These are phyloP conservation scores for Candida insectorum DNA, from an alignment of 805 yeast genomes.

Conservation along the genomic window DNA sequence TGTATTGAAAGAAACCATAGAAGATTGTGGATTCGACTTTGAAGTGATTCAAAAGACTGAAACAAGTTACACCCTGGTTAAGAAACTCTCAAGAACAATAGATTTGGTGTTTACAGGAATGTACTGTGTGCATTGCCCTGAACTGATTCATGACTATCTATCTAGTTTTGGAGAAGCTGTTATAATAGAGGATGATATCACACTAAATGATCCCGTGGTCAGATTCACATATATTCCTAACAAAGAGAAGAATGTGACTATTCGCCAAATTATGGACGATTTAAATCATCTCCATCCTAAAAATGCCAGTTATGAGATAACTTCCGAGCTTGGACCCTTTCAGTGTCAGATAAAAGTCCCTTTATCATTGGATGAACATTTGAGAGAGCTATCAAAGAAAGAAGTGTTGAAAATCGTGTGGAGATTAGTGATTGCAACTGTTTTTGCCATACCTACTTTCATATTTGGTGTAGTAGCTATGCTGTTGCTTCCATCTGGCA, in stretches of 20 bases:
- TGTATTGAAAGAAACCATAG: constrained; percentile 48
- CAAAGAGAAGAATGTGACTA: constrained; percentile 41
- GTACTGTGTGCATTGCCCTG: constrained; percentile 72
- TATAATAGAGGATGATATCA: constrained; percentile 51
- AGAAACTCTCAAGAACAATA: constrained; percentile 52
- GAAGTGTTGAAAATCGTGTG: constrained; percentile 47
- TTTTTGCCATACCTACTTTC: constrained; percentile 65
- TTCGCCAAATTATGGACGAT: constrained; percentile 52
- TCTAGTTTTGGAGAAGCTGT: constrained; percentile 54
- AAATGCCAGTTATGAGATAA: constrained; percentile 18
- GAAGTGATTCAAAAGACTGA: constrained; percentile 42
- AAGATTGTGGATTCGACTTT: constrained; percentile 67
- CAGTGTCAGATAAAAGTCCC: constrained; percentile 52
- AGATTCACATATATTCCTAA: constrained; percentile 65
- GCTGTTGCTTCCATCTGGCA: constrained; percentile 48
- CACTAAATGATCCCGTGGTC: constrained; percentile 54
- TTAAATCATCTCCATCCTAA: constrained; percentile 42
- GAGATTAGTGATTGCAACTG: constrained; percentile 47
- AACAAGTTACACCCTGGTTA: constrained; percentile 45
- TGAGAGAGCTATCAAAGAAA: constrained; percentile 43
- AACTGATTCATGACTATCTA: constrained; percentile 46
- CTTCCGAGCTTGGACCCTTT: constrained; percentile 31
- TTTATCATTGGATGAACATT: constrained; percentile 60
- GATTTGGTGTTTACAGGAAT: constrained; percentile 59
- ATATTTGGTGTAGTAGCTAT: constrained; percentile 66